Evolutionary conservation across 306 rosid species (phyloP), one percentile per base, ranked within the genome.

Genomic region (Alnus glutinosa): DNA sequence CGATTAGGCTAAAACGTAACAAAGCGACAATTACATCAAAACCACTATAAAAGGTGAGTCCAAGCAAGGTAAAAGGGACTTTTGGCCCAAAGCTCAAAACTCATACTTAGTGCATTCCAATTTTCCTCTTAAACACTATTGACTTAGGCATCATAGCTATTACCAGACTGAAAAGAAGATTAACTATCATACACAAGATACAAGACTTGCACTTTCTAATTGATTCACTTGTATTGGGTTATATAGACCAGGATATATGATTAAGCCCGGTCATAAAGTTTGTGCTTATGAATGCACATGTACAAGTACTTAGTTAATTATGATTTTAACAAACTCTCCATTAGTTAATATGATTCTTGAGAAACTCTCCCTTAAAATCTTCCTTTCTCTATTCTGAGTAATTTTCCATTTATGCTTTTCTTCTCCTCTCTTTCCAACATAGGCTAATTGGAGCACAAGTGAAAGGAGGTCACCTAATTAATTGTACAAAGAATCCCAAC

Each of bases 391-490:
- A 1, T 28, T 58, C 3, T 18, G 32, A 57, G 30, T 57, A 57
- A 19, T 19, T 57, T 54, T 57, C 63, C 34, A 57, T 18, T 57
- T 57, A 57, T 57, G 12, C 12, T 5, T 19, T 57, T n/a, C 42
- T 62, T 62, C n/a, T 13, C 13, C 32, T 62, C 11, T 28, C n/a
- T 11, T 62, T 62, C 42, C 42, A 12, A 62, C 44, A 32, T 62
- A 28, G 66, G 15, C 44, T 62, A 32, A 12, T 30, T 62, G 77
- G 44, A 14, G 62, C 32, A 39, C 23, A 12, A 62, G 70, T 11
- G 4, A 70, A 23, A 75, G 71, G 55, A 64, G 75, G 48, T 83
- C 13, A 32, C 32, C 23, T 63, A 68, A 84, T 69, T 68, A 55
- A 55, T 73, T 28, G 79, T 51, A 39, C 18, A 80, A 76, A 49